Percentiles rank a stretch among this genome's conserved stretches.
phyloP scores from a whole-genome alignment of 495 filamentous ascomycete species.

The Aspergillus leporis region DNA sequence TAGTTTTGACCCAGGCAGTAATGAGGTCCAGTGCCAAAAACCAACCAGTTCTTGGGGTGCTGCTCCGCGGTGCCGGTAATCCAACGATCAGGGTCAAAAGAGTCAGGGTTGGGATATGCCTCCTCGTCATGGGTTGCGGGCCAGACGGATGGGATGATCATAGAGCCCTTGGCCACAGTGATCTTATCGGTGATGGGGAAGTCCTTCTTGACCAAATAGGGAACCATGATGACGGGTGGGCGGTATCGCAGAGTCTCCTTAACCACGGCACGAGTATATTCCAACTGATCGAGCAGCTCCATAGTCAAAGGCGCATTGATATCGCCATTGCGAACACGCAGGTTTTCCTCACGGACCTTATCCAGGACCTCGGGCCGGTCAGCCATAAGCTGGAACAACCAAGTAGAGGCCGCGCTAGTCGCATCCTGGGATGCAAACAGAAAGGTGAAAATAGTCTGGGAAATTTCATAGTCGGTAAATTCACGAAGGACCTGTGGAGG shows the following conservation, averaged over 20 bases:
- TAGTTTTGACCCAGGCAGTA: conserved; percentile 97
- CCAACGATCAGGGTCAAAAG: conserved; percentile 87
- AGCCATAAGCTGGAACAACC: conserved; percentile 93
- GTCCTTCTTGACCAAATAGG: conserved; percentile 90
- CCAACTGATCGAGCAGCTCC: conserved; percentile 83
- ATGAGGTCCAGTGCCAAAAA: conserved; percentile 95
- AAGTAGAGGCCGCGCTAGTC: conserved; percentile 87
- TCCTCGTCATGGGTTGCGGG: conserved; percentile 92
- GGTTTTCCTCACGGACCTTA: conserved; percentile 89
- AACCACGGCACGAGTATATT: conserved; percentile 89
- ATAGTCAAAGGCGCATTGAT: conserved; percentile 67
- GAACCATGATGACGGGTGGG: conserved; percentile 97
- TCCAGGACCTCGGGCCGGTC: conserved; percentile 90
- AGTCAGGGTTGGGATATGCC: conserved; percentile 85
- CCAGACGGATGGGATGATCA: conserved; percentile 91
- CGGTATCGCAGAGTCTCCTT: conserved; percentile 94
- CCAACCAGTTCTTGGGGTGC: conserved; percentile 94
- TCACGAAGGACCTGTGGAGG: conserved; percentile 77
- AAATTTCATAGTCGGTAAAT: conserved; percentile 90
- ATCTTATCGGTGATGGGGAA: conserved; percentile 91
- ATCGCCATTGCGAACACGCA: conserved; percentile 76
- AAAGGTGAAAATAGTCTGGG: conserved; percentile 96
- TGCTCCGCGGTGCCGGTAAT: conserved; percentile 87
- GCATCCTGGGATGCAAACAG: conserved; percentile 98
- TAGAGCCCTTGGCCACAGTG: conserved; percentile 88